phyloP scores from a whole-genome alignment of 306 rosid genomes.

The Mucuna pruriens region DNA sequence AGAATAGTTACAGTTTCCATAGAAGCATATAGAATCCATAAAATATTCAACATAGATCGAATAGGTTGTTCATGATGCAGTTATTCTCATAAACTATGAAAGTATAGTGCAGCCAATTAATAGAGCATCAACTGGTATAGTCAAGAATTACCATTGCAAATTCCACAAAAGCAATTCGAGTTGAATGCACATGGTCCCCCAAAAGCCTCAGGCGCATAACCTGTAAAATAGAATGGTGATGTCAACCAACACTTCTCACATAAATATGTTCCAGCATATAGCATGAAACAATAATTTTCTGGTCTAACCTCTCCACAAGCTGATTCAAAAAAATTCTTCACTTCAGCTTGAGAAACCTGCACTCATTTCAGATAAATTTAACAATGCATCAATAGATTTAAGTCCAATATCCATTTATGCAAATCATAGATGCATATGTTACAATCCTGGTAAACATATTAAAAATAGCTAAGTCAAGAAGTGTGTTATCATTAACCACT shows the following conservation, averaged over 20 bases:
- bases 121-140: neutral
- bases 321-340: constrained; percentile 87
- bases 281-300: constrained; percentile 22
- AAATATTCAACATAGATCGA: neutral
- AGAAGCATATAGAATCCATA: constrained; percentile 20
- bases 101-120: neutral
- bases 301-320: constrained; percentile 90
- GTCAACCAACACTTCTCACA: constrained; percentile 26
- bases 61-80: neutral
- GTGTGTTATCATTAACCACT: neutral
- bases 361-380: constrained; percentile 16
- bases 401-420: constrained; percentile 2
- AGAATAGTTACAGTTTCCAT: too few relatives aligned
- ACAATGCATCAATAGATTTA: constrained; percentile 18
- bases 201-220: constrained; percentile 96
- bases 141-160: constrained; percentile 63
- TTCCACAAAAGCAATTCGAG: constrained; percentile 99
- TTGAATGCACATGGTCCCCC: constrained; percentile 96
- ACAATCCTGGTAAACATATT: neutral
- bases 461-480: neutral
- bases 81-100: constrained; percentile 17
- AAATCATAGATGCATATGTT: neutral
- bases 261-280: constrained; percentile 21
- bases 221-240: constrained; percentile 44
- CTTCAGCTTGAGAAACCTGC: constrained; percentile 94